These are phyloP conservation scores for Penicillium frequentans DNA, from an alignment of 2,329 filamentous ascomycete genomes.

Conservation along the genomic window DNA sequence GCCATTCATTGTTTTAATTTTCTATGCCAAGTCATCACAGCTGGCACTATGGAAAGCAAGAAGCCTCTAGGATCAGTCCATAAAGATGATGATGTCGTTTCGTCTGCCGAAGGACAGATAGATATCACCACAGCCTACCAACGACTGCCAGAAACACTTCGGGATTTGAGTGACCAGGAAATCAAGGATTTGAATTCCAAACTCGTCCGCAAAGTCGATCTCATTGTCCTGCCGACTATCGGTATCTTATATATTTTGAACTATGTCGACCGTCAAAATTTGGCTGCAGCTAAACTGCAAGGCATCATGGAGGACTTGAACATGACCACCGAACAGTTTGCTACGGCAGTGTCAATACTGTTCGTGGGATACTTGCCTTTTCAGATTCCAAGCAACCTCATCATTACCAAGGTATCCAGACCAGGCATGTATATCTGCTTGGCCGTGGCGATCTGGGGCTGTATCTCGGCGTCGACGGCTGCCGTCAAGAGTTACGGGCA, in stretches of 20 bases:
- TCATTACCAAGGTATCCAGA: conserved; percentile 53
- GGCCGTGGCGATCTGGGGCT: conserved; percentile 61
- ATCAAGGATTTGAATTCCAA: conserved; percentile 22
- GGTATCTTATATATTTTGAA: conserved; percentile 44
- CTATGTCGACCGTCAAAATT: conserved; percentile 42
- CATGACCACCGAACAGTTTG: conserved; percentile 38
- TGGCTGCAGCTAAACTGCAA: conserved; percentile 42
- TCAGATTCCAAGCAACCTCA: conserved; percentile 50
- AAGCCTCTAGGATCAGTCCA: conserved; percentile 7
- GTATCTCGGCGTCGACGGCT: conserved; percentile 59
- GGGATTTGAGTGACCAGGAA: conserved; percentile 22
- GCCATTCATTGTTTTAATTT: too few species aligned
- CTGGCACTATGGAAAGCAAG: conserved; percentile 16
- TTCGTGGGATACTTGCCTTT: conserved; percentile 30
- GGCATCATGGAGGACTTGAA: conserved; percentile 43
- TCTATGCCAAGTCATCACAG: background rate
- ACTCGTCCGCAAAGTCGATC: conserved; percentile 32
- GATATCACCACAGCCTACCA: conserved; percentile 10
- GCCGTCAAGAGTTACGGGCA: conserved; percentile 53
- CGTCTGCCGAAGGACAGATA: conserved; percentile 26
- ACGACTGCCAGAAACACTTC: conserved; percentile 29
- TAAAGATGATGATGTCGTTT: conserved; percentile 18
- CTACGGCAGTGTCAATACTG: conserved; percentile 28
- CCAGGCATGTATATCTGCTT: conserved; percentile 54
- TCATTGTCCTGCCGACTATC: conserved; percentile 32